Evolutionary conservation across 768 basidiomycete species (phyloP).

Genomic region (Pluteus cervinus): DNA sequence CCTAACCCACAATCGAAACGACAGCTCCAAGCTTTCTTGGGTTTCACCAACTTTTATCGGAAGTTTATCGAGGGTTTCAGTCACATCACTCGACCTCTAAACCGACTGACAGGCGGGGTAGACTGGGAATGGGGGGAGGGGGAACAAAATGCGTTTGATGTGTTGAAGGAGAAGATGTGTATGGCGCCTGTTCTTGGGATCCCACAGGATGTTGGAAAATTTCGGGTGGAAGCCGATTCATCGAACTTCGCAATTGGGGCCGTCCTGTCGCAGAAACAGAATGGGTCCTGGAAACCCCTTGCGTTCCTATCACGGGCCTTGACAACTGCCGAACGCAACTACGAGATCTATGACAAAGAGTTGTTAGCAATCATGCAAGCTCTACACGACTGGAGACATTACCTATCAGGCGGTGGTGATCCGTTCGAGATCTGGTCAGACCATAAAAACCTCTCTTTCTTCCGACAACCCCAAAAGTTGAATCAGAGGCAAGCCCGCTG

Average conservation of each 20-base stretch:
- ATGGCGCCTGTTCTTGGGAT: slow-evolving; percentile 18
- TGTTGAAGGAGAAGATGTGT: too few relatives aligned
- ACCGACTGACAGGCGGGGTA: slow-evolving; percentile 15
- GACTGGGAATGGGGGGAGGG: too few relatives aligned
- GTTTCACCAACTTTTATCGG: slow-evolving; percentile 29
- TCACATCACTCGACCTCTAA: slow-evolving; percentile 16
- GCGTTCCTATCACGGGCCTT: slow-evolving; percentile 25
- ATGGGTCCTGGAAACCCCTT: slow-evolving; percentile 23
- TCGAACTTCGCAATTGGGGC: slow-evolving; percentile 18
- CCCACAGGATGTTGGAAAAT: slow-evolving; percentile 9
- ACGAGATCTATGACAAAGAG: slow-evolving; percentile 41
- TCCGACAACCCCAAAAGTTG: background rate
- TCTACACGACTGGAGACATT: slow-evolving; percentile 18
- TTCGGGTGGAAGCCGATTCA: slow-evolving; percentile 16
- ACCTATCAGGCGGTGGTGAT: slow-evolving; percentile 2
- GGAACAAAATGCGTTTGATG: too few relatives aligned
- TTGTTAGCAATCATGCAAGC: slow-evolving; percentile 38
- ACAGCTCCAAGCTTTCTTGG: slow-evolving; percentile 31
- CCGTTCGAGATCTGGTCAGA: slow-evolving; percentile 8
- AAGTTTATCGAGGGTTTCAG: slow-evolving; percentile 24
- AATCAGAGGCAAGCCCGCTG: background rate
- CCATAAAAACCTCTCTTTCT: slow-evolving; percentile 17
- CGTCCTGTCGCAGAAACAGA: slow-evolving; percentile 16
- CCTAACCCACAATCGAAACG: slow-evolving; percentile 19
- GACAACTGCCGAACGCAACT: slow-evolving; percentile 30